These are phyloP conservation scores for Vigna unguiculata DNA, from an alignment of 306 rosid genomes.

Conservation along the genomic window DNA sequence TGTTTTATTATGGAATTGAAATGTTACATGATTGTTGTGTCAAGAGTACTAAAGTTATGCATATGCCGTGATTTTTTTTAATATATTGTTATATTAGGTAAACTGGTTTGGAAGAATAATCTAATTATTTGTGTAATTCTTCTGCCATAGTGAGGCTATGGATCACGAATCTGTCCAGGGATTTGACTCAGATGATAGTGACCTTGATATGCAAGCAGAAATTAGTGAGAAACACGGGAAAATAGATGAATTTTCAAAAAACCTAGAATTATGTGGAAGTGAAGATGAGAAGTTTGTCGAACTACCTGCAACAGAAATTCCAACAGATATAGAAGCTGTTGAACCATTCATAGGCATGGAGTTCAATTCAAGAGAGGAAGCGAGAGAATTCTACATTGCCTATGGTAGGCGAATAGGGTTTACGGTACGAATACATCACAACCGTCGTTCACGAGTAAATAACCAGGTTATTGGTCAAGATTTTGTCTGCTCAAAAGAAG, in stretches of 20 bases:
- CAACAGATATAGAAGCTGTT: constrained; percentile 53
- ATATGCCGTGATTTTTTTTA: background rate
- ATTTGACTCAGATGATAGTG: constrained; percentile 67
- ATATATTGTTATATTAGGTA: background rate
- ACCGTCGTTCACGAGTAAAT: constrained; percentile 77
- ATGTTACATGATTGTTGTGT: too few relatives aligned
- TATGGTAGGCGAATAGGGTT: constrained; percentile 72
- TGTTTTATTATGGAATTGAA: background rate
- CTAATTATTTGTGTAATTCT: constrained; percentile 28
- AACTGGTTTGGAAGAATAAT: background rate
- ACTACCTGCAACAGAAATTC: constrained; percentile 49
- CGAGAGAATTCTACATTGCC: constrained; percentile 69
- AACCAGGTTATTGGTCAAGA: constrained; percentile 79
- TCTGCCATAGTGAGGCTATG: constrained; percentile 51
- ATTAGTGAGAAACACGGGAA: constrained; percentile 44
- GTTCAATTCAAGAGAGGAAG: constrained; percentile 78
- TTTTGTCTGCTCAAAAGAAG: constrained; percentile 85
- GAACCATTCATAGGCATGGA: constrained; percentile 68
- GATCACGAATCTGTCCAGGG: constrained; percentile 55
- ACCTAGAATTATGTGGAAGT: constrained; percentile 48
- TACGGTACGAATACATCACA: constrained; percentile 77
- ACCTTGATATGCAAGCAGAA: constrained; percentile 61
- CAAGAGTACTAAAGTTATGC: background rate
- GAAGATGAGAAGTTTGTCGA: constrained; percentile 58
- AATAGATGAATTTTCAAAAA: constrained; percentile 49